phyloP scores from a whole-genome alignment of 2,329 filamentous ascomycete genomes.

The Alternaria viburni region DNA sequence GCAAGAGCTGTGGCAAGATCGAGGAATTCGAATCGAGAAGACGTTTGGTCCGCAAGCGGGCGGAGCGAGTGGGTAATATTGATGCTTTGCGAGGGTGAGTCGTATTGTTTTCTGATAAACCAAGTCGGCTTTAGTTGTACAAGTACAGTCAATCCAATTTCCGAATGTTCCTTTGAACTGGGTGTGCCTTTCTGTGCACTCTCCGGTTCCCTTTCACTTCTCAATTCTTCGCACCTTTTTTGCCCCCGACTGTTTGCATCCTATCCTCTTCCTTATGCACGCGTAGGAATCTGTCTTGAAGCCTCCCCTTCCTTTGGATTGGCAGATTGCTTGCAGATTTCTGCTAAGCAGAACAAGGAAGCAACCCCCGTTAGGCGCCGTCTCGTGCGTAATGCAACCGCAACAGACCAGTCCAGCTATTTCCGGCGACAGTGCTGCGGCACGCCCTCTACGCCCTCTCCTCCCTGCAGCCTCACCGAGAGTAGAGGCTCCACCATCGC shows the following conservation, averaged over 20 bases:
- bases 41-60: neutral
- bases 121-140: neutral
- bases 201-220: neutral
- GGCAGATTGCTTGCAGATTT: neutral
- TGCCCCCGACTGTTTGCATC: neutral
- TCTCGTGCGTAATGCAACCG: slow-evolving; percentile 2
- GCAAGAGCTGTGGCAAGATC: neutral
- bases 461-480: slow-evolving; percentile 18
- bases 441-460: slow-evolving; percentile 17
- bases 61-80: neutral
- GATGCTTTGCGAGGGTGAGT: neutral
- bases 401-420: neutral
- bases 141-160: neutral
- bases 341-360: neutral
- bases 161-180: neutral
- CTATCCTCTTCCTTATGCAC: neutral
- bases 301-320: neutral
- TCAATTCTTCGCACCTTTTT: neutral
- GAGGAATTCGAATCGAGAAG: slow-evolving; percentile 7
- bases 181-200: neutral
- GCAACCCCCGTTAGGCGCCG: neutral
- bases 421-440: slow-evolving; percentile 2
- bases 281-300: neutral
- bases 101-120: neutral
- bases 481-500: slow-evolving; percentile 1